Evolutionary conservation across 2,329 filamentous ascomycete species (phyloP).

Genomic region (Trichoderma citrinoviride): DNA sequence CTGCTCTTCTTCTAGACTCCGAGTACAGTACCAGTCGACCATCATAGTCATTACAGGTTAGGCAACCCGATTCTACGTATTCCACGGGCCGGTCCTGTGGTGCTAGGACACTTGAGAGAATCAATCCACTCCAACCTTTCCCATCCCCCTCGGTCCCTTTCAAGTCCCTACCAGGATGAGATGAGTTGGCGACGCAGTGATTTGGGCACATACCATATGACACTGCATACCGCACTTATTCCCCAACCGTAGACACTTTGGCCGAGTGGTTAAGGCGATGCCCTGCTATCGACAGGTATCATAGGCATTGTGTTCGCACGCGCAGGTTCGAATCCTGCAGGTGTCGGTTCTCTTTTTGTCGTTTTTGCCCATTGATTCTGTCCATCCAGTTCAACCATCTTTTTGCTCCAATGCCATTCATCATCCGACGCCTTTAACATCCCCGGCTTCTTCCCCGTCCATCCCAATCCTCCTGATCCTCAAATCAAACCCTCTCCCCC

Average conservation of each 20-base stretch:
- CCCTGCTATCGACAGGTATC: constrained; percentile 20
- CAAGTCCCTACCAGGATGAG: background rate
- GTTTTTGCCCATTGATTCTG: background rate
- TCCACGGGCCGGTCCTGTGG: no score
- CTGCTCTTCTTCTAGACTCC: no score
- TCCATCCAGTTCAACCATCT: background rate
- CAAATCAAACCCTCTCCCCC: background rate
- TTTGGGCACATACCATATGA: background rate
- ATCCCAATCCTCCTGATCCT: background rate
- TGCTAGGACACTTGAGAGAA: no score
- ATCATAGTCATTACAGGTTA: no score
- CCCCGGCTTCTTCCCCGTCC: background rate
- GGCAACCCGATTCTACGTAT: no score
- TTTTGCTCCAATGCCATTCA: background rate
- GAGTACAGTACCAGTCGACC: no score
- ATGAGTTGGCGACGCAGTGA: no score
- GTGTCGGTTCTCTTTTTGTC: constrained; percentile 17
- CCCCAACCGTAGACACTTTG: constrained; percentile 20
- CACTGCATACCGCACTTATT: fast-evolving
- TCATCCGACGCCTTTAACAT: background rate
- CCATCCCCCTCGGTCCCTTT: no score
- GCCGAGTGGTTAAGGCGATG: constrained; percentile 23
- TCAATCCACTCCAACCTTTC: no score
- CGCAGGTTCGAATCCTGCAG: constrained; percentile 23
- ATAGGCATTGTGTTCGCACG: constrained; percentile 22